Evolutionary conservation across 2,329 filamentous ascomycete genomes (phyloP), one percentile per base, ranked within the genome.

Genomic region (Pseudogymnoascus sp.): DNA sequence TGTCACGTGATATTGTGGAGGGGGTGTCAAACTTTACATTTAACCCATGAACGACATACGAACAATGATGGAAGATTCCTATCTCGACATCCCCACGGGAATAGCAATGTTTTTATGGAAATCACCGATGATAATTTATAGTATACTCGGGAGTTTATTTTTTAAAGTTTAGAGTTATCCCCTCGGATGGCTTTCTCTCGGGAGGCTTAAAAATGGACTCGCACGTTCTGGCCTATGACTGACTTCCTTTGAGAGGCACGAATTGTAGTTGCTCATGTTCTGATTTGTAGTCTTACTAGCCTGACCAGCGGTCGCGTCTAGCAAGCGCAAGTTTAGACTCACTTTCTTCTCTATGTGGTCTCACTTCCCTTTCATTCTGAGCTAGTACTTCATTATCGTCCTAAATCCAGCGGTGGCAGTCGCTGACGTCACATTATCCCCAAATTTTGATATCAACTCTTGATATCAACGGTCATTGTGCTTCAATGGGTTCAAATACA

Each of bases 1-100:
- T 34, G 29, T 57, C 62, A 60, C 39, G 29, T 61, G 42, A 36
- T 18, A 40, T 4, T n/a, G 5, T 60, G 62, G 45, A 62, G 37
- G 29, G 14, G 40, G 18, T 16, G 61, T 62, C 59, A 61, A 40
- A 37, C 37, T 40, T 18, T 5, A 61, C 59, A 40, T 42, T 21
- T 61, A 12, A 61, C 14, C 59, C 39, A 42, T 40, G 18, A 40
- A 40, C 34, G 39, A 42, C 34, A 31, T 36, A 14, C 34, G 34
- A 26, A 26, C 26, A 61, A 61, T 26, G 59, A 39, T 40, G 31
- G 59, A 26, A 4, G 14, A 40, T 23, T 40, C 26, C 59, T 34
- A 14, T 60, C n/a, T 36, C 51, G 4, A 57, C 16, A 21, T 57
- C 16, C 5, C 12, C 51, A 18, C 14, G 51, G 3, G 16, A 57